Percentiles rank a stretch among this genome's conserved stretches.
These are phyloP conservation scores for Colletotrichum sp. DNA, from an alignment of 2,329 filamentous ascomycete species.

Conservation along the genomic window DNA sequence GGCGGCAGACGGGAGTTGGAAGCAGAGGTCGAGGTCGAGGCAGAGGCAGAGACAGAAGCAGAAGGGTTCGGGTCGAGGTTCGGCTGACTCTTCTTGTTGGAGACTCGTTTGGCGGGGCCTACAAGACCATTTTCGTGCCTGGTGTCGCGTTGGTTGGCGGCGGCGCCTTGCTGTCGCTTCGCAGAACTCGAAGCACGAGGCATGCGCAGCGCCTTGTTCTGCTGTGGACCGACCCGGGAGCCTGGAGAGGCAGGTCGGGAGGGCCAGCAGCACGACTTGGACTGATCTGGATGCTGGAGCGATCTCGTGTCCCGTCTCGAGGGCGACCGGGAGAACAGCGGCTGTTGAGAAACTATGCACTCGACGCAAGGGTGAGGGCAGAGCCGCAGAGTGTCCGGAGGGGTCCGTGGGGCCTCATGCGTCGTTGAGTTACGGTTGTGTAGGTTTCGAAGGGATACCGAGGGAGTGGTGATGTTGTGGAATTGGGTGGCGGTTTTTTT, in stretches of 20 bases:
- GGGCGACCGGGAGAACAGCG: slow-evolving; percentile 23
- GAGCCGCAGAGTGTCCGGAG: neutral
- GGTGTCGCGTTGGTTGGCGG: slow-evolving; percentile 70
- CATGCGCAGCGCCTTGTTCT: slow-evolving; percentile 54
- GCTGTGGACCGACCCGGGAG: slow-evolving; percentile 40
- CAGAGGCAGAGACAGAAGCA: neutral
- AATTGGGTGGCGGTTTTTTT: slow-evolving; percentile 11
- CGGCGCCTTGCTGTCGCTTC: slow-evolving; percentile 67
- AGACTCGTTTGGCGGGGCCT: slow-evolving; percentile 53
- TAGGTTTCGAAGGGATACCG: neutral
- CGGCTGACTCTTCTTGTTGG: slow-evolving; percentile 50
- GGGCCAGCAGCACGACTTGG: slow-evolving; percentile 37
- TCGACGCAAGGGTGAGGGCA: slow-evolving; percentile 16
- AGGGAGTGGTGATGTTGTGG: neutral
- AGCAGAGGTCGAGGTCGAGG: slow-evolving; percentile 25
- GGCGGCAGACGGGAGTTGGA: slow-evolving; percentile 24
- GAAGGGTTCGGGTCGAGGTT: slow-evolving; percentile 40
- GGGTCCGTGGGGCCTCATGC: slow-evolving; percentile 12
- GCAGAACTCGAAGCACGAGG: slow-evolving; percentile 63
- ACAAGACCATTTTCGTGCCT: slow-evolving; percentile 89
- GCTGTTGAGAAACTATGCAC: slow-evolving; percentile 9
- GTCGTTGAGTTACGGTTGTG: neutral
- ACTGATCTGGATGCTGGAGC: slow-evolving; percentile 18
- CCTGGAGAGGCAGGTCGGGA: slow-evolving; percentile 33
- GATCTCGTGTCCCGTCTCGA: slow-evolving; percentile 13